Evolutionary conservation across 2,329 filamentous ascomycete species (phyloP).

Genomic region (Paraphoma chrysanthemicola): DNA sequence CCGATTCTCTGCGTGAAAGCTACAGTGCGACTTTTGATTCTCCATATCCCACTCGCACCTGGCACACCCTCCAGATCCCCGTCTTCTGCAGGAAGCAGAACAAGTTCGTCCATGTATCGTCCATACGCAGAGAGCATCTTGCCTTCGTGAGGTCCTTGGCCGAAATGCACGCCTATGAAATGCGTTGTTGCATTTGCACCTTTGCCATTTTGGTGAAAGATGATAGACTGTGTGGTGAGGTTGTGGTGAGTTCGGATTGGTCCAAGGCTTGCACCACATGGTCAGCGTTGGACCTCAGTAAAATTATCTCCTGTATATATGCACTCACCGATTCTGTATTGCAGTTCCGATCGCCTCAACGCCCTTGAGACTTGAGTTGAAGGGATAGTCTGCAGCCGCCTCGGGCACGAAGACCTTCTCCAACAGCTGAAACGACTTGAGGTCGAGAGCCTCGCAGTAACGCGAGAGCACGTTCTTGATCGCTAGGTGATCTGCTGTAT

Average conservation of each 20-base stretch:
- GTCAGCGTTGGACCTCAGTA: not conserved
- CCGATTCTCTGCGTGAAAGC: slow-evolving; percentile 47
- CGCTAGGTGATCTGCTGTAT: slow-evolving; percentile 41
- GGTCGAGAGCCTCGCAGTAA: slow-evolving; percentile 55
- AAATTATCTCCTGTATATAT: not conserved
- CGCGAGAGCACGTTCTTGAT: slow-evolving; percentile 51
- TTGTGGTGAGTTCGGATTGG: slow-evolving; percentile 52
- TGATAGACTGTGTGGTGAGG: slow-evolving; percentile 52
- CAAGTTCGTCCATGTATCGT: slow-evolving; percentile 49
- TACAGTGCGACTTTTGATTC: slow-evolving; percentile 46
- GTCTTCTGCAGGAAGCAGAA: slow-evolving; percentile 28
- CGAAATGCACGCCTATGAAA: slow-evolving; percentile 53
- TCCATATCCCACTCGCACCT: slow-evolving; percentile 51
- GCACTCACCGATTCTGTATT: slow-evolving; percentile 41
- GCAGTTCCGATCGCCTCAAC: slow-evolving; percentile 40
- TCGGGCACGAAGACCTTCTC: slow-evolving; percentile 50
- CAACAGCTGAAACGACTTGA: slow-evolving; percentile 49
- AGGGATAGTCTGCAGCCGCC: slow-evolving; percentile 51
- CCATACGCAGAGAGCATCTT: slow-evolving; percentile 52
- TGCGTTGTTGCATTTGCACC: slow-evolving; percentile 48
- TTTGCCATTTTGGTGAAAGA: slow-evolving; percentile 35
- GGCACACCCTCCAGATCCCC: slow-evolving; percentile 37
- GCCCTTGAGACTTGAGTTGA: slow-evolving; percentile 42
- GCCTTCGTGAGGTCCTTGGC: slow-evolving; percentile 51
- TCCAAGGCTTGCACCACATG: slow-evolving; percentile 37